Evolutionary conservation across 2,329 filamentous ascomycete species (phyloP).

Genomic region (Fusarium sp.): DNA sequence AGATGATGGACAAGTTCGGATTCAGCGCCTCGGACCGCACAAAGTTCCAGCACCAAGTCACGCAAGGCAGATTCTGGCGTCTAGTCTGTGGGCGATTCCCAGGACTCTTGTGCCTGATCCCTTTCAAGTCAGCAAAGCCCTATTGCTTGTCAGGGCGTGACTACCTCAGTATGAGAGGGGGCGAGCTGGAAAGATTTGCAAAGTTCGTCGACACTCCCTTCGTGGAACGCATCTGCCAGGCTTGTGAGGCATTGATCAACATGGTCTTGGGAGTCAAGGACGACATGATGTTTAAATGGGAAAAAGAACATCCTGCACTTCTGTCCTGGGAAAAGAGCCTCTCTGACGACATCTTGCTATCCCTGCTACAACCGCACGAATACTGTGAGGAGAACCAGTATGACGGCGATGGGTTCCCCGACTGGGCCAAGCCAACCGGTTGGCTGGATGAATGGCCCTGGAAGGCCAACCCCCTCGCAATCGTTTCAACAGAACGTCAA

Average conservation of each 20-base stretch:
- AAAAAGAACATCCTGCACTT: neutral
- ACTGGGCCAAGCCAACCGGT: neutral
- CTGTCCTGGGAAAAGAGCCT: neutral
- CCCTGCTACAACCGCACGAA: neutral
- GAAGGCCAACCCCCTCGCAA: neutral
- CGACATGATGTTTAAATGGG: conserved; percentile 5
- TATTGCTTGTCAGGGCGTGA: neutral
- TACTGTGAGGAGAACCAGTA: conserved; percentile 1
- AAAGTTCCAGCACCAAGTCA: neutral
- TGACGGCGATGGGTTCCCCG: neutral
- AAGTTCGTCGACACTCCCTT: neutral
- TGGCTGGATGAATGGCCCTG: neutral
- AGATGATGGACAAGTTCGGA: neutral
- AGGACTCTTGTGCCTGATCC: neutral
- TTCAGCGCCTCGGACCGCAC: neutral
- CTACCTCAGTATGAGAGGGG: neutral
- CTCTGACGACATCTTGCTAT: neutral
- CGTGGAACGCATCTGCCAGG: neutral
- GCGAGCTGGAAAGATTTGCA: neutral
- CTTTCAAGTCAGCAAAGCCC: neutral
- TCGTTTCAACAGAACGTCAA: neutral
- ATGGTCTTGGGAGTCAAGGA: neutral
- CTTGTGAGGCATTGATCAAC: neutral
- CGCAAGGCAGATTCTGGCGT: neutral
- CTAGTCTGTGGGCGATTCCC: neutral